phyloP scores from a whole-genome alignment of 2,329 filamentous ascomycete genomes.

The Aureobasidium sp. region DNA sequence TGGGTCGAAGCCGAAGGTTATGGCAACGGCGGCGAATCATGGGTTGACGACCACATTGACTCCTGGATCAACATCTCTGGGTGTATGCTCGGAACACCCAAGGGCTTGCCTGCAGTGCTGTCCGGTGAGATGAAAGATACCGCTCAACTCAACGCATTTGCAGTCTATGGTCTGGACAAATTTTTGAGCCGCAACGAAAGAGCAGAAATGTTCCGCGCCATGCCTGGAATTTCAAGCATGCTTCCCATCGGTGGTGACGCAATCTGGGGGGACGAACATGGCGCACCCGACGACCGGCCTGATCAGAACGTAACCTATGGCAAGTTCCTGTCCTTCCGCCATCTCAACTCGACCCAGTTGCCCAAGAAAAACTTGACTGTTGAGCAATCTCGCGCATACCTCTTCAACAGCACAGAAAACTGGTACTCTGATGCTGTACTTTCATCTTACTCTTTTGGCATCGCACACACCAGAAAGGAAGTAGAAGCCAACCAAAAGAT shows the following conservation, averaged over 20 bases:
- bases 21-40: constrained; percentile 73
- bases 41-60: constrained; percentile 86
- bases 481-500: constrained; percentile 59
- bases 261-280: constrained; percentile 85
- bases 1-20: constrained; percentile 73
- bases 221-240: constrained; percentile 97
- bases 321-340: constrained; percentile 76
- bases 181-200: constrained; percentile 87
- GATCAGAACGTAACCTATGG: constrained; percentile 70
- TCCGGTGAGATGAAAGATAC: constrained; percentile 99
- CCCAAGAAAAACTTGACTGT: constrained; percentile 66
- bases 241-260: constrained; percentile 86
- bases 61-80: constrained; percentile 98
- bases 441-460: constrained; percentile 75
- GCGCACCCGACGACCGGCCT: constrained; percentile 79
- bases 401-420: constrained; percentile 68
- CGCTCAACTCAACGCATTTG: constrained; percentile 90
- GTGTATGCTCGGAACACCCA: constrained; percentile 92
- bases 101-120: constrained; percentile 81
- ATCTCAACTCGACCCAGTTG: constrained; percentile 47
- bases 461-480: constrained; percentile 71
- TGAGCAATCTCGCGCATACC: constrained; percentile 65
- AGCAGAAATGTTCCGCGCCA: constrained; percentile 88
- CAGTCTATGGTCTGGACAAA: constrained; percentile 93
- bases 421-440: constrained; percentile 77